phyloP scores from a whole-genome alignment of 2,329 filamentous ascomycete species.

The Colletotrichum caudatum region DNA sequence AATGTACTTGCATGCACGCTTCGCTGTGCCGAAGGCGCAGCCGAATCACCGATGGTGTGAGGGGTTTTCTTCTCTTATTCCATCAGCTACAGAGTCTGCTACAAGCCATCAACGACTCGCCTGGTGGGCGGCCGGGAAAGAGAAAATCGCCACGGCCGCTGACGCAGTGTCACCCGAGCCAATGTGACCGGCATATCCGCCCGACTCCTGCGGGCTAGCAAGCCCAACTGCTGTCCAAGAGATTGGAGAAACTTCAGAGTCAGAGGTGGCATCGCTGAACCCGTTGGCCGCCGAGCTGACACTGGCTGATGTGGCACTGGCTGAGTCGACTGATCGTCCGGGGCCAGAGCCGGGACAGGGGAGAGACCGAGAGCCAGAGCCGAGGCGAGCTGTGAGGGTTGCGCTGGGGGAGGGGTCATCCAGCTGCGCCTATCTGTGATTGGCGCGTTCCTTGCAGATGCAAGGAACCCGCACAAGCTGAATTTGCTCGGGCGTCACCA shows the following conservation, averaged over 20 bases:
- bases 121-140: not conserved
- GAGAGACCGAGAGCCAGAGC: not conserved
- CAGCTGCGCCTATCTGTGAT: constrained; percentile 25
- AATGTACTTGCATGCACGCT: not conserved
- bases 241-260: not conserved
- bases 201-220: constrained; percentile 36
- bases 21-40: not conserved
- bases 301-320: constrained; percentile 36
- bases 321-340: constrained; percentile 41
- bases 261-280: constrained; percentile 4
- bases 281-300: not conserved
- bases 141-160: constrained; percentile 25
- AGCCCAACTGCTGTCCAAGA: not conserved
- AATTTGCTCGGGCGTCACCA: constrained; percentile 23
- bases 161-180: constrained; percentile 10
- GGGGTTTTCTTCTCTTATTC: constrained; percentile 12
- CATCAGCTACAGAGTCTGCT: constrained; percentile 1
- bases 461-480: constrained; percentile 34
- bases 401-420: constrained; percentile 18
- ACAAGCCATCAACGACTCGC: constrained; percentile 25
- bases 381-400: constrained; percentile 32
- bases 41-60: not conserved
- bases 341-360: constrained; percentile 41
- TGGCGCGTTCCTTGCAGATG: constrained; percentile 40
- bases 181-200: constrained; percentile 27